Base-by-base conservation (phyloP, 805 yeast species). In the Barnettozyma botsteinii region DNA sequence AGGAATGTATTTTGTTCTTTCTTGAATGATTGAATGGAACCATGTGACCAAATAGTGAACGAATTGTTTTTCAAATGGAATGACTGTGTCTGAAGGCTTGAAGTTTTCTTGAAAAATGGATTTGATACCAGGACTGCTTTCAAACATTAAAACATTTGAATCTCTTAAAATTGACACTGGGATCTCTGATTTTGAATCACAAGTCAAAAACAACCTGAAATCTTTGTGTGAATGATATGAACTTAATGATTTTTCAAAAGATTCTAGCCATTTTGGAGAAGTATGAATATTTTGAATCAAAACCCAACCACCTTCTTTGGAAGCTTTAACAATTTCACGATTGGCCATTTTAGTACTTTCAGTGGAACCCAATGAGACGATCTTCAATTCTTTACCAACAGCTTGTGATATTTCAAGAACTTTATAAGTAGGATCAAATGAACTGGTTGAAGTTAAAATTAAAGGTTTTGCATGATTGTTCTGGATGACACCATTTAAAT, bases 281-380 rank as follows among this genome's bases (percentile, higher is more conserved):
- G 83, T 72, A 43, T 91, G 96, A 11, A 85, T 65, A 53, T 89
- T 89, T 55, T 91, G 95, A 23, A 91, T 59, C 22, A 89, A 51
- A 0, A 91, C 58, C 96, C 96, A 87, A 2, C 57, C 51, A 0
- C 85, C 87, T 1, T 54, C 53, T n/a, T 55, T 61, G 1, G 69
- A 53, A 0, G 77, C 75, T 9, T 56, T 59, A 1, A 56, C 52
- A 8, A 86, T 61, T n/a, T 76, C 75, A 36, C 65, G 61, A 18
- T 72, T 74, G 0, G 91, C 89, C 30, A 67, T 61, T 3, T 65
- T 71, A 2, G 67, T 57, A 9, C 85, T 81, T 57, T 86, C 95
- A 19, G 58, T 55, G 0, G 94, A 76, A 0, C 96, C 97, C 75
- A 89, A 68, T 0, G 96, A 75, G 28, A 85, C 69, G 1, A 70